Base-by-base conservation (phyloP, 768 basidiomycete genomes). In the Mycena leptocephala region DNA sequence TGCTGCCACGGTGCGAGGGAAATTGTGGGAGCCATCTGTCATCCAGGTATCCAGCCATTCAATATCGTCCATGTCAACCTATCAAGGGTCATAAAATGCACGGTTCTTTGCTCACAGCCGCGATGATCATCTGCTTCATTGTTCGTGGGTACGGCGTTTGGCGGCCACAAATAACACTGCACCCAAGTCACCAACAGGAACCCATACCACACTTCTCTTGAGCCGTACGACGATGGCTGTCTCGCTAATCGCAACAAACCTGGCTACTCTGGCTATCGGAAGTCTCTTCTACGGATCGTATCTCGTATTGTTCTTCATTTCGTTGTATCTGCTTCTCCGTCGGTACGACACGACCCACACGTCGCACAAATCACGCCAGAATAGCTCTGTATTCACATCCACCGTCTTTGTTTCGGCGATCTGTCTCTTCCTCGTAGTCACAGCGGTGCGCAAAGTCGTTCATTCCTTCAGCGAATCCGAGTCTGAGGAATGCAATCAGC, bases 271-370 rank as follows among this genome's bases (percentile, higher is more conserved):
- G 7, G 59, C 48, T 11, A 2, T 68, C 28, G 55, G 32, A 4
- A 72, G 20, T 5, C 64, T 76, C n/a, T 53, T 71, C 30, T 76
- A 76, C 32, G 75, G 75, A 28, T 39, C 61, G 2, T 76, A 76
- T 59, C 8, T 58, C 0, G 63, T 76, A 2, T 22, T 76, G 3
- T 76, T 72, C 63, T 61, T 51, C 37, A 55, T 72, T 13, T 76
- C 75, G 0, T 51, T 62, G 35, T 67, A 76, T 33, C 53, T 76
- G 13, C 51, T 76, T 14, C 32, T 70, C 11, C 63, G 33, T 26
- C 55, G 64, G 24, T 43, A 61, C 24, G 20, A 69, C 7, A 5
- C 26, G 18, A 51, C 39, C 11, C 66, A 63, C 58, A 67, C 66
- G 6, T 63, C 66, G 22, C 59, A 63, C 28, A 70, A 65, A 63